phyloP scores from a whole-genome alignment of 345 rosid species.

The Trapa bicornis region DNA sequence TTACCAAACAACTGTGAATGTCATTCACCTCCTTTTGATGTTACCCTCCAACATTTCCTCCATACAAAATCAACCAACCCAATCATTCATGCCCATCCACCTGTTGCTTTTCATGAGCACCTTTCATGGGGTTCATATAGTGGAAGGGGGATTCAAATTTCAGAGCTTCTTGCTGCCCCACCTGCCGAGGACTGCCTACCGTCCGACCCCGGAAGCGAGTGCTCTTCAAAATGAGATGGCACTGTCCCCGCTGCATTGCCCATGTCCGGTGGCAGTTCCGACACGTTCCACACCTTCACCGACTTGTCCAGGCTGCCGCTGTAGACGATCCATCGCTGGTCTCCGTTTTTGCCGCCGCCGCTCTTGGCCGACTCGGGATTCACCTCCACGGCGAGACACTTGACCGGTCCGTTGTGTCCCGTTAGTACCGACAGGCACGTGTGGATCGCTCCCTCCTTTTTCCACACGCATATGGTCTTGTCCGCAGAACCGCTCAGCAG shows the following conservation, averaged over 20 bases:
- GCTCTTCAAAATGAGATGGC: conserved; percentile 17
- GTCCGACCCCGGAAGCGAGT: conserved; percentile 20
- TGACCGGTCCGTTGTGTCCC: conserved; percentile 89
- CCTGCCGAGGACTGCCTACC: conserved; percentile 9
- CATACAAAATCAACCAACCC: neutral
- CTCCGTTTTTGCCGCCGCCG: conserved; percentile 10
- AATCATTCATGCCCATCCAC: neutral
- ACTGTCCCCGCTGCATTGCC: conserved; percentile 24
- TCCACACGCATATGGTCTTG: conserved; percentile 91
- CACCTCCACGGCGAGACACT: conserved; percentile 70
- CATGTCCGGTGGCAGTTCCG: conserved; percentile 43
- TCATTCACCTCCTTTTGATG: too few species aligned
- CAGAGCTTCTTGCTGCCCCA: conserved; percentile 15
- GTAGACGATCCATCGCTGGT: conserved; percentile 64
- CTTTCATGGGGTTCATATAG: neutral
- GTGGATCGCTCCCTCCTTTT: conserved; percentile 56
- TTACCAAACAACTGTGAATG: too few species aligned
- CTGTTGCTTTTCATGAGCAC: neutral
- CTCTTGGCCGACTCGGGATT: conserved; percentile 34
- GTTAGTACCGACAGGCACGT: conserved; percentile 74
- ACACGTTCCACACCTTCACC: conserved; percentile 86
- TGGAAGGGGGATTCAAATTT: neutral
- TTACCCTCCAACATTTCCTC: neutral
- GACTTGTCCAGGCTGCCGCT: conserved; percentile 94
- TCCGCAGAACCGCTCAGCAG: conserved; percentile 93